These are phyloP conservation scores for Hyphopichia homilentoma DNA, from an alignment of 805 yeast species.

Conservation along the genomic window DNA sequence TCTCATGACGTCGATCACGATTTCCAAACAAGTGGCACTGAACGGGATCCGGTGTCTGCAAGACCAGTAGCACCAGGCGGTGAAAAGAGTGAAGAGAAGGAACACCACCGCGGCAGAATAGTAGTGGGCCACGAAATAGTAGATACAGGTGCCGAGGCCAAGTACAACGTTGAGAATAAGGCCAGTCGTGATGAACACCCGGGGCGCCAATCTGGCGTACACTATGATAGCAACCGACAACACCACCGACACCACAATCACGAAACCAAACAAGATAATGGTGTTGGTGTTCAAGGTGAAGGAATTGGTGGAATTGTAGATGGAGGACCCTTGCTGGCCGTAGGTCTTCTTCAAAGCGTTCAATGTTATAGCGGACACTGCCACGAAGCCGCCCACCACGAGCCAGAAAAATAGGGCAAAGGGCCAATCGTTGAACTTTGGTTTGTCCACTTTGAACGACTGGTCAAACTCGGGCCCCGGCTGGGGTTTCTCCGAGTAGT, in stretches of 20 bases:
- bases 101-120: conserved; percentile 81
- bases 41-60: conserved; percentile 70
- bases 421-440: conserved; percentile 68
- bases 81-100: conserved; percentile 57
- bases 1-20: conserved; percentile 75
- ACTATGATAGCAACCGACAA: conserved; percentile 54
- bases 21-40: conserved; percentile 64
- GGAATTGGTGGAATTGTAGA: conserved; percentile 48
- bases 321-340: conserved; percentile 57
- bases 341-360: conserved; percentile 58
- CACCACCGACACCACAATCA: conserved; percentile 55
- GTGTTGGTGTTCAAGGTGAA: conserved; percentile 76
- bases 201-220: conserved; percentile 63
- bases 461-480: conserved; percentile 51
- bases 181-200: conserved; percentile 63
- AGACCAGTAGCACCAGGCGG: conserved; percentile 71
- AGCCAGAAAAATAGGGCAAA: conserved; percentile 51
- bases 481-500: conserved; percentile 28
- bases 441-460: conserved; percentile 60
- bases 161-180: conserved; percentile 62
- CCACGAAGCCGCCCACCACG: conserved; percentile 61
- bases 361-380: conserved; percentile 65
- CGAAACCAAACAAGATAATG: conserved; percentile 63
- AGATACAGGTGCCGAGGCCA: conserved; percentile 74
- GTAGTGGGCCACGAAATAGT: conserved; percentile 61